Evolutionary conservation across 208 protist species (phyloP).

Genomic region (Borovskyia barvae): DNA sequence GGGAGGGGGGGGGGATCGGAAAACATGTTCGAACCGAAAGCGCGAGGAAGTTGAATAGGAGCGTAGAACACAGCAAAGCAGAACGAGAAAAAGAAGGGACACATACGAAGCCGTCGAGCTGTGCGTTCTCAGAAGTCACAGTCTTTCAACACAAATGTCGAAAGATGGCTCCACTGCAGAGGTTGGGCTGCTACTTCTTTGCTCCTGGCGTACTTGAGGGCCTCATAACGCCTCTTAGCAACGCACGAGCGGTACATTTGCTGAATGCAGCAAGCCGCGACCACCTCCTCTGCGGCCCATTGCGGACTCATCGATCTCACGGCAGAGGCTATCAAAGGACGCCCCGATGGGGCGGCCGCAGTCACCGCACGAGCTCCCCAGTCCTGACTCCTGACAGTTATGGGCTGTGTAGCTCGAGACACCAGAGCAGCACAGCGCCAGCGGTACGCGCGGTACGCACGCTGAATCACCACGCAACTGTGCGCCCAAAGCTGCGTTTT

Average conservation of each 20-base stretch:
- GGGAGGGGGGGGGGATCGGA: no score
- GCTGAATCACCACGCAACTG: conserved; percentile 61
- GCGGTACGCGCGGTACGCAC: conserved; percentile 46
- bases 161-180: not conserved
- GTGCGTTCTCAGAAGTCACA: conserved; percentile 15
- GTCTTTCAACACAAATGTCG: conserved; percentile 21
- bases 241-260: conserved; percentile 18
- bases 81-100: not conserved
- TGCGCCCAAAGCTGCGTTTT: conserved; percentile 35
- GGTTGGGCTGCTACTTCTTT: not conserved
- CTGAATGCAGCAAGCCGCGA: conserved; percentile 21
- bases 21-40: no score
- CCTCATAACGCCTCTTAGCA: conserved; percentile 17
- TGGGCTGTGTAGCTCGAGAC: no score
- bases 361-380: no score
- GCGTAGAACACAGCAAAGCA: not conserved
- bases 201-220: conserved; percentile 17
- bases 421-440: conserved; percentile 3
- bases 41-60: no score
- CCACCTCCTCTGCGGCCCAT: no score
- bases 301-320: no score
- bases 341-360: no score
- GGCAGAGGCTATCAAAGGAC: no score
- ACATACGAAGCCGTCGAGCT: not conserved
- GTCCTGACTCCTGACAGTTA: no score